These are phyloP conservation scores for Penstemon newberryi DNA, from an alignment of 257 asterid genomes.

Conservation along the genomic window DNA sequence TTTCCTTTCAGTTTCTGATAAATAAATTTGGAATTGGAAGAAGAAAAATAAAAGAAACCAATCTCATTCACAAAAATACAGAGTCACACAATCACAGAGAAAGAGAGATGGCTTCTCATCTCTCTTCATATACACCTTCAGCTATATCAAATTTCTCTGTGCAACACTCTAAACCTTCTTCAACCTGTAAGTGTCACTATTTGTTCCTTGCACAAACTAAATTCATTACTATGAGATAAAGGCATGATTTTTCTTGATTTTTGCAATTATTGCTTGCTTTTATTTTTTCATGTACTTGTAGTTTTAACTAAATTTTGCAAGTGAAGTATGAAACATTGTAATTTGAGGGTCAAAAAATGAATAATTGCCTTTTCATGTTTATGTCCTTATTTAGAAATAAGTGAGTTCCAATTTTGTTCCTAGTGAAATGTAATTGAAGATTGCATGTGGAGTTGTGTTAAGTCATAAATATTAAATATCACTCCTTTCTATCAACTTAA, in stretches of 20 bases:
- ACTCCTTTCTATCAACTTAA: too few relatives aligned
- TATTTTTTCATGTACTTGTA: not conserved
- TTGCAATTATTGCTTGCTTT: not conserved
- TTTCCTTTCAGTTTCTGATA: too few relatives aligned
- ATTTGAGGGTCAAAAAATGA: not conserved
- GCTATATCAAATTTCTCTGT: constrained; percentile 46
- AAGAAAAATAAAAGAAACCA: constrained; percentile 26
- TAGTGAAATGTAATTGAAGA: not conserved
- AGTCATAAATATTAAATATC: too few relatives aligned
- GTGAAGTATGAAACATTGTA: constrained; percentile 12
- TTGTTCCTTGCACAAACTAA: not conserved
- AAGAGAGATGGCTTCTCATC: constrained; percentile 62
- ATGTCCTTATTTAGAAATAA: not conserved
- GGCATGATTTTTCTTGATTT: not conserved
- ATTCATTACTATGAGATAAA: too few relatives aligned
- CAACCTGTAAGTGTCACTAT: constrained; percentile 38
- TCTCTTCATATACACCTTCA: constrained; percentile 49
- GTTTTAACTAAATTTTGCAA: not conserved
- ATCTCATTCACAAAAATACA: constrained; percentile 25
- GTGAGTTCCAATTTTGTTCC: not conserved
- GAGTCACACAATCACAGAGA: not conserved
- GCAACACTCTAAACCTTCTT: constrained; percentile 39
- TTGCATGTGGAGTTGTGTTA: not conserved
- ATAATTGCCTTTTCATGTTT: not conserved
- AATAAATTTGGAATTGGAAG: too few relatives aligned